Conservation (phyloP, 257 asterid genomes). For the Penstemon barbatus region DNA sequence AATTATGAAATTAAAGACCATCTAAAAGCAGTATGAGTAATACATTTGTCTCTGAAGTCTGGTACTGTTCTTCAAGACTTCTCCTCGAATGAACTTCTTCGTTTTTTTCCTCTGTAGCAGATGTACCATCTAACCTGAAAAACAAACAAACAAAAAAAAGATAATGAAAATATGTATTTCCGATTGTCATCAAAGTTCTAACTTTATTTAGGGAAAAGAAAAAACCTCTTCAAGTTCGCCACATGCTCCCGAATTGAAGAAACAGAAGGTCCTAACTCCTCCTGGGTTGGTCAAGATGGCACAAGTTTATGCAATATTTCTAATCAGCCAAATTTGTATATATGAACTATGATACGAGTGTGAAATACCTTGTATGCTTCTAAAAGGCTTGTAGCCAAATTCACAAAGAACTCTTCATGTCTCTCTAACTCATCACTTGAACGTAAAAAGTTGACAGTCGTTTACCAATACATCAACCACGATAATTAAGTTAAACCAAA, state of each 20-base stretch:
- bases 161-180: slow-evolving; percentile 2
- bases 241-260: slow-evolving; percentile 46
- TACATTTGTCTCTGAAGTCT: slow-evolving; percentile 57
- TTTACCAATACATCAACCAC: not conserved
- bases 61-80: slow-evolving; percentile 51
- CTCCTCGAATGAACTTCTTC: slow-evolving; percentile 44
- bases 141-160: slow-evolving; percentile 25
- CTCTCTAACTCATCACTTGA: slow-evolving; percentile 72
- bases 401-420: slow-evolving; percentile 57
- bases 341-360: no score
- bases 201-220: not conserved
- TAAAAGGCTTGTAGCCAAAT: slow-evolving; percentile 58
- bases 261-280: slow-evolving; percentile 56
- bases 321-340: not conserved
- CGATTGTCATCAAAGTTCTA: slow-evolving; percentile 13
- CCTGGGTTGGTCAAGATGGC: slow-evolving; percentile 47
- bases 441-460: slow-evolving; percentile 22
- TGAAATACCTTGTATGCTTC: slow-evolving; percentile 58
- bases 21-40: slow-evolving; percentile 12
- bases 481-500: slow-evolving; percentile 4
- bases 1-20: slow-evolving; percentile 5
- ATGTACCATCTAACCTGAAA: slow-evolving; percentile 59
- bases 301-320: slow-evolving; percentile 15
- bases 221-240: slow-evolving; percentile 62
- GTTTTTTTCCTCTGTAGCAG: slow-evolving; percentile 37